Evolutionary conservation across 2,329 filamentous ascomycete species (phyloP), one percentile per base, ranked within the genome.

Genomic region (Aspergillus texensis): DNA sequence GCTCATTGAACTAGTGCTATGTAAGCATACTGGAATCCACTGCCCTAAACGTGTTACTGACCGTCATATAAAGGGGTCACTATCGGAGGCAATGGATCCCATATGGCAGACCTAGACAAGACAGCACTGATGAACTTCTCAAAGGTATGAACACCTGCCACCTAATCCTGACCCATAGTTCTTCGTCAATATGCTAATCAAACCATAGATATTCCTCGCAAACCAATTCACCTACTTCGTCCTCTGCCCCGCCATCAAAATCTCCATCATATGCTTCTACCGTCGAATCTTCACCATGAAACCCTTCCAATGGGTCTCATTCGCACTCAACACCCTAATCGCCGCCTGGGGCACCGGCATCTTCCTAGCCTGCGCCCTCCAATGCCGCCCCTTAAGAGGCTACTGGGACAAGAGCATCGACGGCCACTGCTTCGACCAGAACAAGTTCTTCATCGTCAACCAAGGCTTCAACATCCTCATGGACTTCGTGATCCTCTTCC

Each of bases 211-310:
- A 64, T 76, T 76, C 68, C 69, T 76, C 9, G 69, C 74, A 56
- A 76, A 76, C 61, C 70, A 75, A 63, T 76, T 76, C 63, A 74
- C 72, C 34, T 76, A 76, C 61, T 76, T 76, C 64, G 19, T 74
- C 12, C 67, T 76, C 45, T 74, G 73, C 39, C 74, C 74, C 3
- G 65, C 66, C 48, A 72, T 75, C 65, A 76, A 76, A 48, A 74
- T 75, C 54, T 75, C 74, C 50, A 74, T 76, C 58, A 65, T 76
- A 59, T 76, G 74, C 65, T 76, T 76, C 70, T 76, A 76, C 63
- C 74, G 74, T 19, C 74, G 74, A 9, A 61, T 76, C 19, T 76
- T 76, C 68, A 68, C 72, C 30, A 73, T 69, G 14, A 70, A 69
- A 14, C 61, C 60, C 45, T 76, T 76, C 65, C 74, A 74, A 60